Evolutionary conservation across 768 basidiomycete genomes (phyloP).

Genomic region (Russula griseocarnosa): DNA sequence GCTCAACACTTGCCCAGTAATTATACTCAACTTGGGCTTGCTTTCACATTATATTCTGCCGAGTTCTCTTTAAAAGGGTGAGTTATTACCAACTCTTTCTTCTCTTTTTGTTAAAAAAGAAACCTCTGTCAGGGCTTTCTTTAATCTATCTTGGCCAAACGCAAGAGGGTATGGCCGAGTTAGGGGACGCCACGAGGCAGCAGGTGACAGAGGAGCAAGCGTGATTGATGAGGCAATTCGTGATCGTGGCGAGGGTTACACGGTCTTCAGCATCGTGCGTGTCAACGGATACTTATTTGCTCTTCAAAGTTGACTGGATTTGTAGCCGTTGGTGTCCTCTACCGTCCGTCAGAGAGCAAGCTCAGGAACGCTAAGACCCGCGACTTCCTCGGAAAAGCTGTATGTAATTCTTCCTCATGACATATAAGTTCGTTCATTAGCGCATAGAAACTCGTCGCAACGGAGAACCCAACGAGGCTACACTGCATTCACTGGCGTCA

Average conservation of each 20-base stretch:
- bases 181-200: slow-evolving; percentile 63
- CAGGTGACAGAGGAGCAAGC: slow-evolving; percentile 81
- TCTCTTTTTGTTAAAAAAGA: neutral
- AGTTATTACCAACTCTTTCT: neutral
- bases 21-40: slow-evolving; percentile 90
- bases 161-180: slow-evolving; percentile 62
- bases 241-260: slow-evolving; percentile 81
- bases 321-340: slow-evolving; percentile 81
- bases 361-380: slow-evolving; percentile 79
- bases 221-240: slow-evolving; percentile 90
- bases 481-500: slow-evolving; percentile 76
- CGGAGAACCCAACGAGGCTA: slow-evolving; percentile 75
- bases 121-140: slow-evolving; percentile 41
- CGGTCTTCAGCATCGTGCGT: slow-evolving; percentile 89
- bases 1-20: slow-evolving; percentile 46
- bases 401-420: slow-evolving; percentile 35
- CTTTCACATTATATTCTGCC: slow-evolving; percentile 80
- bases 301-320: slow-evolving; percentile 2
- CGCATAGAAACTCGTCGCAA: slow-evolving; percentile 73
- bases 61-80: slow-evolving; percentile 91
- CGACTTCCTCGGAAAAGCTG: slow-evolving; percentile 92
- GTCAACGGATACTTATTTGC: slow-evolving; percentile 4
- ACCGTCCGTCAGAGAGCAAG: slow-evolving; percentile 86
- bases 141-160: slow-evolving; percentile 65
- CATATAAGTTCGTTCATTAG: slow-evolving; percentile 1